These are phyloP conservation scores for Candida silvicultrix DNA, from an alignment of 805 yeast genomes.

Conservation along the genomic window DNA sequence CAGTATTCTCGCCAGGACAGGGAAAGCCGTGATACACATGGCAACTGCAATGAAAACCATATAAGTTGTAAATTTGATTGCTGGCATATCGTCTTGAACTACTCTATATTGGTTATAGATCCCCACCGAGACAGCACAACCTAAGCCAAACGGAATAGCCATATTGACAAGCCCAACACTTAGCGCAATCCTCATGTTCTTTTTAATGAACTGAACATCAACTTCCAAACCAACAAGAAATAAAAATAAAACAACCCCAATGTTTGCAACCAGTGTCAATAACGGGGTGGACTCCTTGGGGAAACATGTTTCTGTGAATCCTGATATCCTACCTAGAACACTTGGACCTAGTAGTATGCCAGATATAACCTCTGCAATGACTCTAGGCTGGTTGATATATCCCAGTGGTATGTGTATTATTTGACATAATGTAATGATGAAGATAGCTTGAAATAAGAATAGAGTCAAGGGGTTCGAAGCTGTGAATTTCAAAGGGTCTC, in stretches of 20 bases:
- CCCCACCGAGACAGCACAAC: slow-evolving; percentile 66
- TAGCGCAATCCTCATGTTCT: slow-evolving; percentile 53
- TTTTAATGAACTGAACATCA: slow-evolving; percentile 57
- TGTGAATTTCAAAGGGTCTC: slow-evolving; percentile 58
- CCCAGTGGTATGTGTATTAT: slow-evolving; percentile 54
- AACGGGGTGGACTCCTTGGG: slow-evolving; percentile 59
- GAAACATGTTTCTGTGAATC: slow-evolving; percentile 59
- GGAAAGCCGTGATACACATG: slow-evolving; percentile 79
- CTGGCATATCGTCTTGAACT: slow-evolving; percentile 21
- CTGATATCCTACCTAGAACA: slow-evolving; percentile 65
- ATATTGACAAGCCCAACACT: slow-evolving; percentile 66
- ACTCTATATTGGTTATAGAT: slow-evolving; percentile 49
- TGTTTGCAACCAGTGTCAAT: slow-evolving; percentile 59
- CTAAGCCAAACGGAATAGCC: slow-evolving; percentile 77
- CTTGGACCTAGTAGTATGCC: slow-evolving; percentile 76
- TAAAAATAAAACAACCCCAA: slow-evolving; percentile 69
- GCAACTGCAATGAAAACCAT: slow-evolving; percentile 83
- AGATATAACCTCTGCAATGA: slow-evolving; percentile 74
- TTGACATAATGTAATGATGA: slow-evolving; percentile 56
- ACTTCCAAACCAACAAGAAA: slow-evolving; percentile 79
- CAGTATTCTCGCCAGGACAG: slow-evolving; percentile 73
- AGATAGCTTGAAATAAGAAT: slow-evolving; percentile 62
- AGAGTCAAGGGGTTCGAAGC: slow-evolving; percentile 57
- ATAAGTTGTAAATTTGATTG: slow-evolving; percentile 59
- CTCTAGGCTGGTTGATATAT: slow-evolving; percentile 66